Base-by-base conservation (phyloP, 768 basidiomycete genomes). In the Boletus bicolor region DNA sequence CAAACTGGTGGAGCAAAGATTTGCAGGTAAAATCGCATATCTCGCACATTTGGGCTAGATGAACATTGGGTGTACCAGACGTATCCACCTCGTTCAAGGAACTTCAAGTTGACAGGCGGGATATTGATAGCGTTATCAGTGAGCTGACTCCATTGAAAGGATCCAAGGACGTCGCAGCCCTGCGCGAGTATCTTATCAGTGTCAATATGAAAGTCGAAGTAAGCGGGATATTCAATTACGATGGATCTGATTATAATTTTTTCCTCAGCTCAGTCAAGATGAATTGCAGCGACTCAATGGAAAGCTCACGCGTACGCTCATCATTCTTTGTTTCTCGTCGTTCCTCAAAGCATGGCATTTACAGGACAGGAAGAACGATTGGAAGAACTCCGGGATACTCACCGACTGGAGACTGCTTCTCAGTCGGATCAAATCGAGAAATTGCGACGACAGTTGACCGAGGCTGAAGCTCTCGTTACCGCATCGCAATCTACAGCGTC, bases 381-480 rank as follows among this genome's bases (percentile, higher is more conserved):
- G 11, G 87, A 90, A 60, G 93, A 97, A 67, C 75, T 98, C 0
- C 85, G 85, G 36, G 90, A 93, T 59, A 91, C 84, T 7, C 94
- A 96, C 66, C 80, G 78, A 14, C 76, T 91, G 9, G 93, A 96
- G 72, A 83, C 82, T 12, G 70, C 79, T n/a, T 94, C 93, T 14
- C 89, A 89, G 58, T 83, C 81, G 4, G 82, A 86, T 39, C 84
- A 89, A 58, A 83, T 93, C 43, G 83, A 87, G 59, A 80, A 80
- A 38, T 76, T 97, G 38, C 82, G 80, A 38, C 77, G 76, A 12
- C 89, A 94, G 60, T 68, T 93, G 7, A 72, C 73, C 15, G 88
- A 91, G 64, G 78, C 84, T 4, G 90, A 94, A 63, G 80, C 84
- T 0, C 79, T 89, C 12, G 73, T 93, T 37, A 72, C 80, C 54